A percentile compares a stretch with the other conserved stretches of the same genome.
phyloP scores from a whole-genome alignment of 208 protist genomes.

The Tetramitus jugosus region DNA sequence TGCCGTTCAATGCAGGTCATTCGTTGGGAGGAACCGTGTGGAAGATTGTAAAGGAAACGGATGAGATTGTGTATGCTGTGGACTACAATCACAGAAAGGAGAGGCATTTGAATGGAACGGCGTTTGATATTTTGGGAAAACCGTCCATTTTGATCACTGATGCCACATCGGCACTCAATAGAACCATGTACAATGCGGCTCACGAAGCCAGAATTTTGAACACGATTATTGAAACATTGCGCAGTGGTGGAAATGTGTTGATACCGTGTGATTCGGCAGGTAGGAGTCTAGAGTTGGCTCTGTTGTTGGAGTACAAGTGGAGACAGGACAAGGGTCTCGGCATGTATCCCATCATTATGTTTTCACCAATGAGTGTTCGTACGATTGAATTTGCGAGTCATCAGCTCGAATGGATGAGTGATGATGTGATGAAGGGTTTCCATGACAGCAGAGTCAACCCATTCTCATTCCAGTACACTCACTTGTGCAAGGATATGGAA shows the following conservation, averaged over 20 bases:
- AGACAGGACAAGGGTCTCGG: slow-evolving; percentile 25
- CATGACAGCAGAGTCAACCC: slow-evolving; percentile 38
- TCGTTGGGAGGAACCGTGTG: slow-evolving; percentile 65
- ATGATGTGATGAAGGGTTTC: slow-evolving; percentile 38
- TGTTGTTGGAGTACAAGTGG: slow-evolving; percentile 56
- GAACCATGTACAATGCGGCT: slow-evolving; percentile 1
- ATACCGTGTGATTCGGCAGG: slow-evolving; percentile 59
- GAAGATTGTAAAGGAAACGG: slow-evolving; percentile 64
- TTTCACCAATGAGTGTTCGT: slow-evolving; percentile 41
- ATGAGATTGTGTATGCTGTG: slow-evolving; percentile 70
- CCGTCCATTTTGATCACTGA: slow-evolving; percentile 29
- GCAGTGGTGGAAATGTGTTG: slow-evolving; percentile 59
- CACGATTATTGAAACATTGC: slow-evolving; percentile 38
- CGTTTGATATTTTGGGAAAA: background rate
- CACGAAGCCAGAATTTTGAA: slow-evolving; percentile 30
- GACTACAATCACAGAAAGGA: slow-evolving; percentile 69
- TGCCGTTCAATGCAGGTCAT: slow-evolving; percentile 41
- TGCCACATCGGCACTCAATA: background rate
- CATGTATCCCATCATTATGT: slow-evolving; percentile 50
- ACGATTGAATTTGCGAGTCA: slow-evolving; percentile 50
- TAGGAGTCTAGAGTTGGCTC: slow-evolving; percentile 52
- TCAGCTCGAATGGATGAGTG: slow-evolving; percentile 56
- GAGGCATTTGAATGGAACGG: slow-evolving; percentile 24
- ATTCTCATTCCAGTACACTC: slow-evolving; percentile 32
- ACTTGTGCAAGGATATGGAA: background rate